Conservation (phyloP, 2,329 filamentous ascomycete species). For the Monosporascus sp. region DNA sequence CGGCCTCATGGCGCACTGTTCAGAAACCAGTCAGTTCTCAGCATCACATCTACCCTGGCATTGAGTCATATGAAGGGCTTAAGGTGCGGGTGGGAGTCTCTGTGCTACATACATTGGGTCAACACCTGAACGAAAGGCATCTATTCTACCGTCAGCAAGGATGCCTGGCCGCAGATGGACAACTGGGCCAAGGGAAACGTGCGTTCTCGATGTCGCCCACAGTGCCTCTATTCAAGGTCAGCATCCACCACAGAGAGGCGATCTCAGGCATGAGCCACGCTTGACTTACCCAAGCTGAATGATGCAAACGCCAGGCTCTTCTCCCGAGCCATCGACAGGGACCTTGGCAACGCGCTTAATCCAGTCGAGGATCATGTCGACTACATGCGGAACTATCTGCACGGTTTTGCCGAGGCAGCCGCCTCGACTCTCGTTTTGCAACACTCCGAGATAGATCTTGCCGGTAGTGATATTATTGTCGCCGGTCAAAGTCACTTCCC, state of each 20-base stretch:
- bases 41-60: background rate
- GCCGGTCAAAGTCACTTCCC: constrained; percentile 68
- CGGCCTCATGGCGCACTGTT: constrained; percentile 58
- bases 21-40: background rate
- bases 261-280: constrained; percentile 8
- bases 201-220: constrained; percentile 21
- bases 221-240: constrained; percentile 10
- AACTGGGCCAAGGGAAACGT: constrained; percentile 3
- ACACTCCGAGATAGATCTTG: constrained; percentile 89
- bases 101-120: constrained; percentile 47
- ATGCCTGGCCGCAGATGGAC: constrained; percentile 6
- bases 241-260: background rate
- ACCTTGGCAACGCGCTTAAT: constrained; percentile 80
- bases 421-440: constrained; percentile 58
- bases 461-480: constrained; percentile 98
- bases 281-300: constrained; percentile 45
- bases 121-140: constrained; percentile 85
- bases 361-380: constrained; percentile 88
- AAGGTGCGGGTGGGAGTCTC: background rate
- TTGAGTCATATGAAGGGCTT: background rate
- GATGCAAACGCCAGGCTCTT: constrained; percentile 88
- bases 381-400: constrained; percentile 89
- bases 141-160: constrained; percentile 73
- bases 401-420: constrained; percentile 87
- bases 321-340: constrained; percentile 77